Percentiles rank a stretch among this genome's conserved stretches.
phyloP scores from a whole-genome alignment of 129 eudicot genomes.

The Rutidosis leptorrhynchoides region DNA sequence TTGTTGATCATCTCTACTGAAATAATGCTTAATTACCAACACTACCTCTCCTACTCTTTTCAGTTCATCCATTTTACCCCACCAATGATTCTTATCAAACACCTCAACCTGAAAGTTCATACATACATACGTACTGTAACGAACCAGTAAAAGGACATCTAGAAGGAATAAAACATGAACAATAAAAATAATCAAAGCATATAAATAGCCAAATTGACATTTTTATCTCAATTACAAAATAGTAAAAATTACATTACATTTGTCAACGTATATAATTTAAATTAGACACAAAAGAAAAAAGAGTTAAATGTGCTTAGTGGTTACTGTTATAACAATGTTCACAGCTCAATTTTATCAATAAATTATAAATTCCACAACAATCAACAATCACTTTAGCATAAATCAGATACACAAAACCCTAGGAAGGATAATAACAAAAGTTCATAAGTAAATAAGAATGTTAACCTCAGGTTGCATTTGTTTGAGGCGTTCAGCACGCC shows the following conservation, averaged over 20 bases:
- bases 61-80: constrained; percentile 70
- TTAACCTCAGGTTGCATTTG: constrained; percentile 71
- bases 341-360: background rate
- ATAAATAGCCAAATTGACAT: background rate
- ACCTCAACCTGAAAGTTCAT: constrained; percentile 55
- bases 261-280: background rate
- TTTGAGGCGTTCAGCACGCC: constrained; percentile 84
- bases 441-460: background rate
- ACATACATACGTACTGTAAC: constrained; percentile 1
- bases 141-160: no score
- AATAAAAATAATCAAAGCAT: background rate
- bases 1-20: constrained; percentile 68
- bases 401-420: constrained; percentile 21
- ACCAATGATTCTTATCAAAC: constrained; percentile 79
- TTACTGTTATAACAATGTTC: background rate
- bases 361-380: no score
- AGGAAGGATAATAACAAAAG: constrained; percentile 1
- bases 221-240: background rate
- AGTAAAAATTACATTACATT: background rate
- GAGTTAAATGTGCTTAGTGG: no score
- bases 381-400: background rate
- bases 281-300: no score
- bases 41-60: constrained; percentile 70
- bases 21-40: constrained; percentile 60
- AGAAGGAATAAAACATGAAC: background rate